Conservation (phyloP, 345 rosid genomes). For the Heritiera littoralis region DNA sequence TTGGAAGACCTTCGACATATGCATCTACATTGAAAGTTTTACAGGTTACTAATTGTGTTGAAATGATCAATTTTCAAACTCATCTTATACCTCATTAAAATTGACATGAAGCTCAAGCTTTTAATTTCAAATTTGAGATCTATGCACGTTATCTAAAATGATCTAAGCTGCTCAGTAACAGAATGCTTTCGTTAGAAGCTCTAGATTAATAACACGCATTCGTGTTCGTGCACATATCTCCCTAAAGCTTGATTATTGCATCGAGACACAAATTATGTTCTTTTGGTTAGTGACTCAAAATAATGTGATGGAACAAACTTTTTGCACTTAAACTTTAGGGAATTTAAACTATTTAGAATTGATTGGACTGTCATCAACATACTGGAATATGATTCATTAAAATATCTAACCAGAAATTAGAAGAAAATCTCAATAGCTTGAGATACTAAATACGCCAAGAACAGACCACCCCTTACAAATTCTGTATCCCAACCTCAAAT, state of each 20-base stretch:
- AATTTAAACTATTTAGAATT: neutral
- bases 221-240: neutral
- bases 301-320: neutral
- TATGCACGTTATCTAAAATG: neutral
- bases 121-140: neutral
- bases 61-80: constrained; percentile 15
- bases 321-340: neutral
- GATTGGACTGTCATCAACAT: too few relatives aligned
- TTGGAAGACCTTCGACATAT: constrained; percentile 98
- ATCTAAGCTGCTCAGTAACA: neutral
- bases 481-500: neutral
- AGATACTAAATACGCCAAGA: neutral
- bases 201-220: constrained; percentile 1
- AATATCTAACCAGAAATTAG: too few relatives aligned
- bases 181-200: neutral
- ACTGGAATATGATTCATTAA: too few relatives aligned
- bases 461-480: neutral
- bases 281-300: neutral
- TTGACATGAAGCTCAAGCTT: neutral
- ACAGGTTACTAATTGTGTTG: constrained; percentile 51
- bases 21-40: constrained; percentile 84
- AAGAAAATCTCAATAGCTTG: too few relatives aligned
- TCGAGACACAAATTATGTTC: neutral
- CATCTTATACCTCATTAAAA: constrained; percentile 14
- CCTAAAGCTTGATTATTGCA: neutral